Percentiles rank a stretch among this genome's conserved stretches.
Evolutionary conservation across 805 yeast genomes (phyloP).

Genomic region (Yueomyces sinensis): DNA sequence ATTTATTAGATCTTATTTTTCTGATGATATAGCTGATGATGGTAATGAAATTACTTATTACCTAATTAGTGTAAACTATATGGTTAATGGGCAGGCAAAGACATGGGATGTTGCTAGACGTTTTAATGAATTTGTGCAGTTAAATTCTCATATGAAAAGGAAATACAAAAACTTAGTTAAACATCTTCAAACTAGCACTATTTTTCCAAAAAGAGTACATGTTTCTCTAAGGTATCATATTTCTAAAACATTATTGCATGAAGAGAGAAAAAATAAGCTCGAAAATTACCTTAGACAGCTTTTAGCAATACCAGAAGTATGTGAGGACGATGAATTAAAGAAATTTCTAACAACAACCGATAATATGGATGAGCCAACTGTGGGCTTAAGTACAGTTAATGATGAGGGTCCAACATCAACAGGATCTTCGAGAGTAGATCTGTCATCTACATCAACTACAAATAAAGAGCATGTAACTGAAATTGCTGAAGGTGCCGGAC

Average conservation of each 20-base stretch:
- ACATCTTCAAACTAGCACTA: conserved; percentile 32
- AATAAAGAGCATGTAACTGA: not conserved
- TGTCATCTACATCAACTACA: not conserved
- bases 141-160: conserved; percentile 50
- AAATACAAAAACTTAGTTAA: conserved; percentile 36
- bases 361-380: not conserved
- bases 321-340: conserved; percentile 60
- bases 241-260: conserved; percentile 41
- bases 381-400: too few species aligned
- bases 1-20: conserved; percentile 35
- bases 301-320: conserved; percentile 51
- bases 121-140: conserved; percentile 66
- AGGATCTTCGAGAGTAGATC: not conserved
- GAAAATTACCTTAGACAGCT: conserved; percentile 49
- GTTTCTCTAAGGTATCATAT: conserved; percentile 59
- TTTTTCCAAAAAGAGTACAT: conserved; percentile 35
- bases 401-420: not conserved
- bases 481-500: not conserved
- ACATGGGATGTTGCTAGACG: conserved; percentile 90
- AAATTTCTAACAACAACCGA: conserved; percentile 45
- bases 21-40: conserved; percentile 31
- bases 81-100: conserved; percentile 37
- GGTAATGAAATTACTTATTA: conserved; percentile 56
- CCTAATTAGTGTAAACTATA: conserved; percentile 61
- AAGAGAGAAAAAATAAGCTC: conserved; percentile 45